These are phyloP conservation scores for Leccinum pachyderme DNA, from an alignment of 1,284 basidiomycete genomes.

Conservation along the genomic window DNA sequence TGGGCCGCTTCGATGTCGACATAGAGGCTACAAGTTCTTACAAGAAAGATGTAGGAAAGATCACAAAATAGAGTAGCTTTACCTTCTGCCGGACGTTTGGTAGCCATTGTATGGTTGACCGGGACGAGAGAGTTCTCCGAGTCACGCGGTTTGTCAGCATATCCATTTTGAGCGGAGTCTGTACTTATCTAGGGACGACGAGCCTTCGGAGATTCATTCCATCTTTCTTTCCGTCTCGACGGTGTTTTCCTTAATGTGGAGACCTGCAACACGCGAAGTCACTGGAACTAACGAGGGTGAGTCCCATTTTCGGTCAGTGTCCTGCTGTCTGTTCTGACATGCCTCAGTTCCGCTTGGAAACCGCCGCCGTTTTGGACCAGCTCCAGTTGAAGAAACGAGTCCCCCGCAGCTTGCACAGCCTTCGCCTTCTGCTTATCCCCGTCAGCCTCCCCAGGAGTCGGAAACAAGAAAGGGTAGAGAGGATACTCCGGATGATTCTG, in stretches of 20 bases:
- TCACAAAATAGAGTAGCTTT: background rate
- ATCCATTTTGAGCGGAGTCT: constrained; percentile 34
- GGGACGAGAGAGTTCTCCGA: background rate
- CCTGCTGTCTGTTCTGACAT: constrained; percentile 10
- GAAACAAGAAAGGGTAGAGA: constrained; percentile 59
- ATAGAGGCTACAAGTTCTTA: constrained; percentile 25
- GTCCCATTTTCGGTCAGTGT: constrained; percentile 24
- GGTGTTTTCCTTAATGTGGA: constrained; percentile 65
- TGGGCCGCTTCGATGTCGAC: constrained; percentile 50
- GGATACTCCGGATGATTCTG: constrained; percentile 56
- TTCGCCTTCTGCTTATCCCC: constrained; percentile 79
- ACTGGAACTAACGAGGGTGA: constrained; percentile 81
- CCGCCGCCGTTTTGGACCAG: constrained; percentile 86
- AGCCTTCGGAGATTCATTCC: constrained; percentile 36
- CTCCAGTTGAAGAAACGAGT: constrained; percentile 68
- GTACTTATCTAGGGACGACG: constrained; percentile 22
- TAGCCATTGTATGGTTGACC: constrained; percentile 17
- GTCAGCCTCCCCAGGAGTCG: constrained; percentile 54
- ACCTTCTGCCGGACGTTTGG: constrained; percentile 33
- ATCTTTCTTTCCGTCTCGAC: constrained; percentile 22
- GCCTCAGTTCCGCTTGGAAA: constrained; percentile 70
- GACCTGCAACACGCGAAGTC: constrained; percentile 80
- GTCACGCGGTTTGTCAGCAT: constrained; percentile 28
- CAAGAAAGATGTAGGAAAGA: background rate
- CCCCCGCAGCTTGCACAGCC: constrained; percentile 83